Percentiles rank a stretch among this genome's conserved stretches.
Conservation (phyloP, 345 rosid species). For the Populus tremula region DNA sequence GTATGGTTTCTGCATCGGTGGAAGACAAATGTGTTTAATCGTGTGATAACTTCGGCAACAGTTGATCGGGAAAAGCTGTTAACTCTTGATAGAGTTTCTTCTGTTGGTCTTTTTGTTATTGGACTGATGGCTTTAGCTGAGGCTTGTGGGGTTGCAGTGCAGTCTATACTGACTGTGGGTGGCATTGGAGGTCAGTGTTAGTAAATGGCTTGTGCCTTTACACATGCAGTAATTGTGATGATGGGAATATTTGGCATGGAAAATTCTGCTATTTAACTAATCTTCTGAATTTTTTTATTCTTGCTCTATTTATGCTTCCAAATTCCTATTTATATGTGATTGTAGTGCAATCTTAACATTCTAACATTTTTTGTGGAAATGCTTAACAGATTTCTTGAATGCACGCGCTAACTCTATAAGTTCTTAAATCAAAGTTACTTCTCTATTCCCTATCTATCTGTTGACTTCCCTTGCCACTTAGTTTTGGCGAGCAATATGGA, state of each 20-base stretch:
- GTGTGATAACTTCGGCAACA: conserved; percentile 43
- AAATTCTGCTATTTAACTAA: neutral
- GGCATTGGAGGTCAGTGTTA: conserved; percentile 81
- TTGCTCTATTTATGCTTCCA: neutral
- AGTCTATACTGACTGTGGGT: conserved; percentile 87
- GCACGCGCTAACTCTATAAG: neutral
- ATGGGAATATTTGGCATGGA: conserved; percentile 2
- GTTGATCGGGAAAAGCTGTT: conserved; percentile 61
- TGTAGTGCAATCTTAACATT: neutral
- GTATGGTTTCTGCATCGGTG: conserved; percentile 89
- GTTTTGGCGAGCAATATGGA: neutral
- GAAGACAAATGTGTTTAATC: conserved; percentile 69
- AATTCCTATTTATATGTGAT: neutral
- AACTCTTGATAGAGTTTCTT: conserved; percentile 74
- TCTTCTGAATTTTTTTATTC: neutral
- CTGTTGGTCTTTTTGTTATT: conserved; percentile 72
- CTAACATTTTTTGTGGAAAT: too few relatives aligned
- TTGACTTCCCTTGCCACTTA: neutral
- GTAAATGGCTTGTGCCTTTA: conserved; percentile 9
- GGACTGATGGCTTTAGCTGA: conserved; percentile 86
- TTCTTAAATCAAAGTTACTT: neutral
- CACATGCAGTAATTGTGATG: neutral
- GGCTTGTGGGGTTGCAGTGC: conserved; percentile 97
- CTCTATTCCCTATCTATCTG: neutral
- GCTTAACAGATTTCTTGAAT: neutral